Conservation (phyloP, 129 eudicot genomes). For the Lactuca saligna region DNA sequence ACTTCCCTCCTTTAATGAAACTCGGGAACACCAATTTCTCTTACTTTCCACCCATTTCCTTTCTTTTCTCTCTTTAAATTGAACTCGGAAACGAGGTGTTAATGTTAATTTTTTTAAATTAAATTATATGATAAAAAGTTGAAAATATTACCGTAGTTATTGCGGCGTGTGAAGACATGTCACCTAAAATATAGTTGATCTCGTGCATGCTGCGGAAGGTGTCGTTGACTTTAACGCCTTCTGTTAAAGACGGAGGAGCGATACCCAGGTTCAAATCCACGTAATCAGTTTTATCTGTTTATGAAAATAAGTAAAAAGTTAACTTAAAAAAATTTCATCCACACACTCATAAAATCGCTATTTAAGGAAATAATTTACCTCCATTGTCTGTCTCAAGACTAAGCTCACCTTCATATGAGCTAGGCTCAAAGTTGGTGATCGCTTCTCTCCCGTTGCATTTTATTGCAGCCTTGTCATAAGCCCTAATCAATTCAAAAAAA, state of each 20-base stretch:
- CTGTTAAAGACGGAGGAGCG: constrained; percentile 44
- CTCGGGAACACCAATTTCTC: no score
- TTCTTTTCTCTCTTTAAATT: no score
- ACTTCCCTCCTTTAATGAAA: no score
- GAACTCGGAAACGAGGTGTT: no score
- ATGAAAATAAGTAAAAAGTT: not conserved
- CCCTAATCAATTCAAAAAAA: constrained; percentile 39
- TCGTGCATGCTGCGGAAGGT: constrained; percentile 22
- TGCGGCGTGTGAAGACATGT: constrained; percentile 27
- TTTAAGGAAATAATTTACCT: not conserved
- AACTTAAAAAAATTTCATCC: no score
- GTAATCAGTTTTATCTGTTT: constrained; percentile 31
- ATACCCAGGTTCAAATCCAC: constrained; percentile 65
- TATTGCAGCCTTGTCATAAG: constrained; percentile 77
- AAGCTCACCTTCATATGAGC: constrained; percentile 42
- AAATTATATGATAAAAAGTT: not conserved
- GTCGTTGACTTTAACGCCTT: constrained; percentile 15
- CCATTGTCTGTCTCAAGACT: constrained; percentile 4
- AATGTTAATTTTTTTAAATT: not conserved
- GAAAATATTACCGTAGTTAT: constrained; percentile 39
- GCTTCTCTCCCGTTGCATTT: constrained; percentile 81
- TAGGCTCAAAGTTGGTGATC: constrained; percentile 71
- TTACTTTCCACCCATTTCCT: no score
- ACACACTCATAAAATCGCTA: no score
- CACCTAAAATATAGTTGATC: constrained; percentile 27